A percentile compares a stretch with the other conserved stretches of the same genome.
Evolutionary conservation across 1,139 yeast species (phyloP).

Genomic region (Kodamaea fungicola): DNA sequence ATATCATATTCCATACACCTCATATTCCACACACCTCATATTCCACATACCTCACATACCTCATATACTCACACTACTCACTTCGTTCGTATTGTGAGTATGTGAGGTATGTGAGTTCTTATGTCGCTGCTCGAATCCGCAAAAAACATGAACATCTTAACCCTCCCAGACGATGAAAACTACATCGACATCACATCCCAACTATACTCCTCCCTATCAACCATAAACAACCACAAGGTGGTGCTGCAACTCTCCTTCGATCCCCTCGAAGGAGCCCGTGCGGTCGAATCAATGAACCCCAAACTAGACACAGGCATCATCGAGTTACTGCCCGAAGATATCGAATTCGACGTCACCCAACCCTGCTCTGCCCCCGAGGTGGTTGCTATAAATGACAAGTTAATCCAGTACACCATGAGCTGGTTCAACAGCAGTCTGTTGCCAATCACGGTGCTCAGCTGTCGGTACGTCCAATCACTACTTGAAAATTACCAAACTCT

Average conservation of each 20-base stretch:
- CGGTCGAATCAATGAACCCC: conserved; percentile 62
- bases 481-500: conserved; percentile 36
- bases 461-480: conserved; percentile 57
- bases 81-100: conserved; percentile 1
- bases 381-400: conserved; percentile 43
- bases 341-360: conserved; percentile 32
- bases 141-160: not conserved
- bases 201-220: conserved; percentile 33
- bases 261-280: conserved; percentile 70
- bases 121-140: too few relatives aligned
- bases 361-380: conserved; percentile 35
- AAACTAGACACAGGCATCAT: conserved; percentile 63
- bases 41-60: too few relatives aligned
- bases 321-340: conserved; percentile 36
- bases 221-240: conserved; percentile 26
- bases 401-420: conserved; percentile 41
- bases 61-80: too few relatives aligned
- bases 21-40: too few relatives aligned
- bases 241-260: conserved; percentile 54
- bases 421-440: conserved; percentile 66
- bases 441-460: conserved; percentile 61
- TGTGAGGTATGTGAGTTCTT: not conserved
- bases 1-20: too few relatives aligned
- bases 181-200: conserved; percentile 43
- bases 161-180: not conserved